Evolutionary conservation across 2,329 filamentous ascomycete species (phyloP).

Genomic region (Xylaria sp.): DNA sequence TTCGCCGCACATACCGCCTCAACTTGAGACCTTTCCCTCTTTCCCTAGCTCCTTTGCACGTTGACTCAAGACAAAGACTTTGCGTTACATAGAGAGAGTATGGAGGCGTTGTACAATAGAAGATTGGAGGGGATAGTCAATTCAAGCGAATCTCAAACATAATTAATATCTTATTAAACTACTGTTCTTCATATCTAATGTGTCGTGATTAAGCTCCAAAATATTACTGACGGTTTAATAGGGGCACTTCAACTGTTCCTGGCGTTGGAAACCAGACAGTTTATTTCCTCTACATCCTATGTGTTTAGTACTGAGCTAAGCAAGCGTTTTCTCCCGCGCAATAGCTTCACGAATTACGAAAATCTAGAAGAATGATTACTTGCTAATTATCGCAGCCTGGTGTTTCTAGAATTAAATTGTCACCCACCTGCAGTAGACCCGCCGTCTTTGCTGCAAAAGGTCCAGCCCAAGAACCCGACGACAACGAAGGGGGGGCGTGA

Average conservation of each 20-base stretch:
- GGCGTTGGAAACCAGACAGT: neutral
- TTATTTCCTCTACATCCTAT: too few species aligned
- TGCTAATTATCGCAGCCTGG: neutral
- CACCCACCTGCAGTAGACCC: slow-evolving; percentile 13
- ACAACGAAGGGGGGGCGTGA: neutral
- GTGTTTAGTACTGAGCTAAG: neutral
- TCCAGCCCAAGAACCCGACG: neutral
- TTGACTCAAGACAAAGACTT: neutral
- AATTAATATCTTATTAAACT: slow-evolving; percentile 24
- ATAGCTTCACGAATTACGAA: neutral
- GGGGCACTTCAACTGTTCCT: too few species aligned
- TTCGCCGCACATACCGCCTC: neutral
- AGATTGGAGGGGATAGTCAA: slow-evolving; percentile 11
- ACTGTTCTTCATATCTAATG: neutral
- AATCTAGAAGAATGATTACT: neutral
- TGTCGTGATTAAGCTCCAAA: neutral
- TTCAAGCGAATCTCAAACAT: slow-evolving; percentile 16
- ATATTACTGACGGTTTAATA: neutral
- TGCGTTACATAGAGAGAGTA: slow-evolving; percentile 26
- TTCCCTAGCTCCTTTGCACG: neutral
- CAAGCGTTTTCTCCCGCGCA: neutral
- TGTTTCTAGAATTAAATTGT: too few species aligned
- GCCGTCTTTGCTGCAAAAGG: slow-evolving; percentile 10
- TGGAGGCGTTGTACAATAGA: slow-evolving; percentile 30
- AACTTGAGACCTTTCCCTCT: neutral